Conservation (phyloP, 2,329 filamentous ascomycete genomes). For the Diaporthe ilicicola region DNA sequence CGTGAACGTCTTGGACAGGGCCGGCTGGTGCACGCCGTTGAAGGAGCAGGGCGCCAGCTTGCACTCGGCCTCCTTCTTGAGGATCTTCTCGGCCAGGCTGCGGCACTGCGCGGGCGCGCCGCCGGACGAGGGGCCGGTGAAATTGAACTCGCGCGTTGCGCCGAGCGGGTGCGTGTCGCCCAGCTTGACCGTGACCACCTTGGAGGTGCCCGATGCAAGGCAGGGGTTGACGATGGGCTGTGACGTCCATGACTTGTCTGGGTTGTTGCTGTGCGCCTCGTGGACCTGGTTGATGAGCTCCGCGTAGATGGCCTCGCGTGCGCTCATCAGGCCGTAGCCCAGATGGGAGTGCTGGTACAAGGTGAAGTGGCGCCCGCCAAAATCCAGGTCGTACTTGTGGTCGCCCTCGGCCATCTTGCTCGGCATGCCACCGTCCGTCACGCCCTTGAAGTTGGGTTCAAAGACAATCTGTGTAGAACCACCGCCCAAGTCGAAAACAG, state of each 20-base stretch:
- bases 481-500: constrained; percentile 94
- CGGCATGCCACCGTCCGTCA: constrained; percentile 79
- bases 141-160: constrained; percentile 74
- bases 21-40: constrained; percentile 95
- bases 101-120: constrained; percentile 88
- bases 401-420: constrained; percentile 87
- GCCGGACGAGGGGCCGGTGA: constrained; percentile 78
- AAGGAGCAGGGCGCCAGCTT: constrained; percentile 93
- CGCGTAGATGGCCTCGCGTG: constrained; percentile 85
- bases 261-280: constrained; percentile 61
- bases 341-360: constrained; percentile 99
- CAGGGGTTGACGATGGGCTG: constrained; percentile 84
- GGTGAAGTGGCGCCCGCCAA: constrained; percentile 89
- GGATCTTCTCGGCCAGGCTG: constrained; percentile 85
- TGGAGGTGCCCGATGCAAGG: constrained; percentile 81
- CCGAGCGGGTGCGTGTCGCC: constrained; percentile 72
- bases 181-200: constrained; percentile 77
- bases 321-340: constrained; percentile 95
- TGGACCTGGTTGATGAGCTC: constrained; percentile 77
- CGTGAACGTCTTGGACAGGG: constrained; percentile 89
- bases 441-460: constrained; percentile 87
- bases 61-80: constrained; percentile 87
- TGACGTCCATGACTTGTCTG: constrained; percentile 72
- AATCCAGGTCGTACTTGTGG: constrained; percentile 93
- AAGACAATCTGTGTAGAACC: constrained; percentile 99